Base-by-base conservation (phyloP, 2,329 filamentous ascomycete genomes). In the Teratosphaeria zuluensis region DNA sequence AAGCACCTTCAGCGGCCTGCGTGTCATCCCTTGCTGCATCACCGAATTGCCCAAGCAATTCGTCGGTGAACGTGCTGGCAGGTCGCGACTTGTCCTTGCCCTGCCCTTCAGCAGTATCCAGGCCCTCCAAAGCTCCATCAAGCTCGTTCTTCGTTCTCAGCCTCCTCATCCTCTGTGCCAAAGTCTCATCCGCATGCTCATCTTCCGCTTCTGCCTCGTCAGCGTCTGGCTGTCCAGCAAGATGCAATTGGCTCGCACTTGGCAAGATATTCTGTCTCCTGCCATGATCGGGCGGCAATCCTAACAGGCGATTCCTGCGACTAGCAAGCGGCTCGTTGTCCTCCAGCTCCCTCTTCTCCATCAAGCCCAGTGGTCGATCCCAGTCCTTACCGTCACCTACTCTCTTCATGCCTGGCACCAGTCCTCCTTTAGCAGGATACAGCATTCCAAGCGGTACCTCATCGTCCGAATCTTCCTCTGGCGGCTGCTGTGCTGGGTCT, bases 391-490 rank as follows among this genome's bases (percentile, higher is more conserved):
- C 65, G 57, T 67, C 67, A 55, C 60, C 72, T 62, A 62, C 62
- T 58, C 83, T 80, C 48, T 70, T 73, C 12, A 80, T 79, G 8
- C 57, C 57, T 11, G 51, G 30, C n/a, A 80, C 77, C 7, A 74
- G 61, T 52, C 76, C 77, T 31, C 82, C 78, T 62, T 83, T 84
- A 48, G 78, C 80, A 0, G 87, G 85, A 66, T 83, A 89, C 16
- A 99, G 80, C 64, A 97, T 79, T 11, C 88, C 94, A 4, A 99
- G 79, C 0, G 94, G 94, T 1, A 96, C 86, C 66, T 97, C 92
- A 57, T 92, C 89, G 63, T 96, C 90, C 55, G 81, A 78, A 12
- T 84, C 84, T 6, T 70, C 59, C 19, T 64, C 64, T 12, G 62
- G 56, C 12, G 76, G 74, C 33, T 57, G 55, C 14, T 51, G 19